Base-by-base conservation (phyloP, 179 eudicot genomes). In the Beta corolliflora region DNA sequence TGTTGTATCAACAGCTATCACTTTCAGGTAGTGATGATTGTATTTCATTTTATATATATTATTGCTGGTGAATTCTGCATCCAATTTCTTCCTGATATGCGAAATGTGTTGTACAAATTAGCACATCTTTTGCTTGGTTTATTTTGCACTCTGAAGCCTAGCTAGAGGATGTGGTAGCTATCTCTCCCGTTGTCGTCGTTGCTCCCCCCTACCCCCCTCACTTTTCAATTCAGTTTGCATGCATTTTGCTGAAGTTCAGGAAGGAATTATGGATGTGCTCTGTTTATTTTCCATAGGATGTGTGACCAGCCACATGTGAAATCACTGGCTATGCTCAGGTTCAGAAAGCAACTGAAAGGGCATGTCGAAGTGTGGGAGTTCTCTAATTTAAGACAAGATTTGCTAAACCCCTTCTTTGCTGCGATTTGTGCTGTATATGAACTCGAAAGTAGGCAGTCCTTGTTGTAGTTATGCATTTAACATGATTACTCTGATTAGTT, bases 1-100 rank as follows among this genome's bases (percentile, higher is more conserved):
- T 91, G 87, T 73, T 93, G 97, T 88, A 92, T 94, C 77, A 93
- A 89, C 80, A 94, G 93, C 89, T 91, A 76, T 79, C 96, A 94
- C 89, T 93, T 94, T 82, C 98, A 94, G 98, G 98, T 94, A 80
- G 60, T 67, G 65, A 36, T 36, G 4, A 36, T 36, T 36, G 41
- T 36, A 36, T 36, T 36, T 36, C 41, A 36, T 36, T 36, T 36
- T 36, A 36, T 36, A 36, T 36, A 36, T 36, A 36, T 36, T 36
- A 36, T 36, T 36, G 41, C 41, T 36, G 41, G 41, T 36, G 41
- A 36, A 3, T 36, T 36, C 41, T 36, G 41, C 41, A 36, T 36
- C 41, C 41, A 36, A 36, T 2, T 36, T 36, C 41, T 3, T 36
- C 41, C 41, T 36, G 41, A 36, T 36, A 36, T 36, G 41, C 1